A percentile compares a stretch with the other conserved stretches of the same genome.
These are phyloP conservation scores for Cercospora zeina DNA, from an alignment of 2,329 filamentous ascomycete species.

Conservation along the genomic window DNA sequence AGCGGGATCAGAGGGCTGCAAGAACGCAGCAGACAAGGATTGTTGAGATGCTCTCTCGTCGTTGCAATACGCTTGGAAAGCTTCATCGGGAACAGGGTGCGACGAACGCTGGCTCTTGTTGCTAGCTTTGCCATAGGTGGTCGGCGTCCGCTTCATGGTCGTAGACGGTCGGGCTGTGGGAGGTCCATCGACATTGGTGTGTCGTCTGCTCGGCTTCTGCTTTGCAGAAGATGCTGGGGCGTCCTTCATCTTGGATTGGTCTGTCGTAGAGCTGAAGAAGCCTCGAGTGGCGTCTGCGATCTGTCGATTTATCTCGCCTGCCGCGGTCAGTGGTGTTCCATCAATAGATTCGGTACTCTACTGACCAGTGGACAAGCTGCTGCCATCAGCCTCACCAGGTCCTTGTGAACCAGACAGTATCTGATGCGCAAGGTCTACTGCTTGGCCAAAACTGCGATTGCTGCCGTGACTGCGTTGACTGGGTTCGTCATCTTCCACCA, in stretches of 20 bases:
- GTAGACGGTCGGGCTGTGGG: constrained; percentile 19
- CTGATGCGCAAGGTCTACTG: constrained; percentile 11
- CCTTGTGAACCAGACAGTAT: constrained; percentile 15
- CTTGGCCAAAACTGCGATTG: constrained; percentile 9
- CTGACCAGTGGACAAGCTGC: constrained; percentile 25
- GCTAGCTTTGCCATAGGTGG: constrained; percentile 24
- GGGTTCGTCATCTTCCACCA: constrained; percentile 21
- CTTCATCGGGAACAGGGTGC: constrained; percentile 7
- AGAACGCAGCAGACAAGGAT: constrained; percentile 27
- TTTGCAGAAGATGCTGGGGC: constrained; percentile 25
- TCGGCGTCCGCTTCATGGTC: constrained; percentile 31
- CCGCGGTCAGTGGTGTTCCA: constrained; percentile 11
- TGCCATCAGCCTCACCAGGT: constrained; percentile 15
- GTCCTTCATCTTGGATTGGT: constrained; percentile 15
- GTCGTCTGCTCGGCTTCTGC: constrained; percentile 29
- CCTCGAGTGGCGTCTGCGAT: constrained; percentile 32
- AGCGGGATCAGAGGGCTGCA: constrained; percentile 27
- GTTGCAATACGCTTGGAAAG: constrained; percentile 24
- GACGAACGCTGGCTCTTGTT: constrained; percentile 8
- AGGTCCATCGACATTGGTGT: constrained; percentile 18
- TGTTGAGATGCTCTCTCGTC: constrained; percentile 19
- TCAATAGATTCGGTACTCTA: not conserved
- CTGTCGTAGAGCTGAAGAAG: constrained; percentile 28
- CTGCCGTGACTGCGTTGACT: constrained; percentile 18
- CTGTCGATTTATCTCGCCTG: constrained; percentile 30